Evolutionary conservation across 2,329 filamentous ascomycete species (phyloP).

Genomic region (Colletotrichum melonis): DNA sequence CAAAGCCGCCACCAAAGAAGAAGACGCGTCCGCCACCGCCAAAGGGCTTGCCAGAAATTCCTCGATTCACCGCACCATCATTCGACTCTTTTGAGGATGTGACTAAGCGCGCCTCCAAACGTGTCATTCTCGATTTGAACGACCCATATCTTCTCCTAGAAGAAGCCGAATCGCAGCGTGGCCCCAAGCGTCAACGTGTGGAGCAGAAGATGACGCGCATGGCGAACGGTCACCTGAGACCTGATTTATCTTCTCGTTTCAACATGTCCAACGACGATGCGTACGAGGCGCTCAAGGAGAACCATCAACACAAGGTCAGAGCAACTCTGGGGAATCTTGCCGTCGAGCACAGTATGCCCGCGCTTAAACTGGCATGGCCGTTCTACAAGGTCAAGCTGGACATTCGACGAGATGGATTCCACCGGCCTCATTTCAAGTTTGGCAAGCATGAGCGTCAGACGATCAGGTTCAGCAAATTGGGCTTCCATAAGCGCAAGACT

Average conservation of each 20-base stretch:
- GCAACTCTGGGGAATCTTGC: constrained; percentile 90
- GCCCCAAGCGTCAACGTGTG: constrained; percentile 68
- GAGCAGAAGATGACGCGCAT: constrained; percentile 72
- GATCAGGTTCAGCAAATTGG: constrained; percentile 79
- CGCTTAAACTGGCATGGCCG: constrained; percentile 90
- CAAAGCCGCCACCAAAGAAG: constrained; percentile 58
- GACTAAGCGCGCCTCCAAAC: constrained; percentile 79
- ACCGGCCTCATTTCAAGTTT: constrained; percentile 83
- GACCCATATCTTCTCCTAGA: constrained; percentile 90
- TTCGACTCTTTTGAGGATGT: constrained; percentile 85
- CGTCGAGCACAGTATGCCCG: constrained; percentile 95
- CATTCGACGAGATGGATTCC: constrained; percentile 82
- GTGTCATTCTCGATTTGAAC: constrained; percentile 85
- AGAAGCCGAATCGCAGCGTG: constrained; percentile 73
- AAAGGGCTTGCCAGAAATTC: constrained; percentile 68
- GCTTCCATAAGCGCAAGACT: constrained; percentile 81
- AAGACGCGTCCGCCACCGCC: constrained; percentile 77
- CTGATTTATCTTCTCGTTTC: constrained; percentile 83
- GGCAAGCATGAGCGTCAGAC: constrained; percentile 73
- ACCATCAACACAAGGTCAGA: constrained; percentile 94
- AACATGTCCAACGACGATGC: constrained; percentile 97
- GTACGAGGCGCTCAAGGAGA: constrained; percentile 95
- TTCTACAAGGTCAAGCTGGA: constrained; percentile 92
- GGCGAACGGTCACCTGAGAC: constrained; percentile 76
- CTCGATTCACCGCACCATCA: constrained; percentile 72